These are phyloP conservation scores for Nicotiana paniculata DNA, from an alignment of 257 asterid species.

Conservation along the genomic window DNA sequence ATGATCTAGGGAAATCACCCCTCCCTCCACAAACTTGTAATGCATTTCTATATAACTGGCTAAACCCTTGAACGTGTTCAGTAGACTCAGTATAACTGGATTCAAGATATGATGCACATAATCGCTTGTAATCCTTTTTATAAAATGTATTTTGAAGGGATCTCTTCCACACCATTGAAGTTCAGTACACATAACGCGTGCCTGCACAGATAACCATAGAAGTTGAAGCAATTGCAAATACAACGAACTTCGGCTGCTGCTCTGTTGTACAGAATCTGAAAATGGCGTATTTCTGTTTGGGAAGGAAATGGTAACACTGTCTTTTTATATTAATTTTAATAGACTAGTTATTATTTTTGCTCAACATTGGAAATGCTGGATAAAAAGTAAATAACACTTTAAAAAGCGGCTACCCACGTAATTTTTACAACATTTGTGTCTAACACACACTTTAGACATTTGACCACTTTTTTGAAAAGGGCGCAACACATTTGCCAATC, in stretches of 20 bases:
- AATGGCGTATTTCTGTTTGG: too few species aligned
- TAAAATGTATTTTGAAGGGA: constrained; percentile 59
- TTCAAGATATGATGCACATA: constrained; percentile 24
- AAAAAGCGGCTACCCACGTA: too few species aligned
- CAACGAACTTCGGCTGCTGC: constrained; percentile 61
- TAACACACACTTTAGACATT: too few species aligned
- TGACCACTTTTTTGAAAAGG: too few species aligned
- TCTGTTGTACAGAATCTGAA: constrained; percentile 36
- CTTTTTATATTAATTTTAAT: too few species aligned
- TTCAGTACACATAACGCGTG: constrained; percentile 72
- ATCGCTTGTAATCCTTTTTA: constrained; percentile 59
- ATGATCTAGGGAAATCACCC: constrained; percentile 61
- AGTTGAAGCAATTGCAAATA: constrained; percentile 77
- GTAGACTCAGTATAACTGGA: constrained; percentile 19
- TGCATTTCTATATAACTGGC: constrained; percentile 56
- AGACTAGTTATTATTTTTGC: too few species aligned
- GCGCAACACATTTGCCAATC: too few species aligned
- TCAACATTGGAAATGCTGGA: too few species aligned
- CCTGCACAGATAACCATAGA: constrained; percentile 71
- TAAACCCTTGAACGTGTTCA: constrained; percentile 37
- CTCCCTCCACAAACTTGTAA: constrained; percentile 80
- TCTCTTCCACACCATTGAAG: constrained; percentile 70
- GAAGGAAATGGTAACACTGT: too few species aligned
- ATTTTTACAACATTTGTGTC: too few species aligned
- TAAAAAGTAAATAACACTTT: too few species aligned